Evolutionary conservation across 208 protist genomes (phyloP), one percentile per base, ranked within the genome.

Genomic region (Trypanosoma platydactyli): DNA sequence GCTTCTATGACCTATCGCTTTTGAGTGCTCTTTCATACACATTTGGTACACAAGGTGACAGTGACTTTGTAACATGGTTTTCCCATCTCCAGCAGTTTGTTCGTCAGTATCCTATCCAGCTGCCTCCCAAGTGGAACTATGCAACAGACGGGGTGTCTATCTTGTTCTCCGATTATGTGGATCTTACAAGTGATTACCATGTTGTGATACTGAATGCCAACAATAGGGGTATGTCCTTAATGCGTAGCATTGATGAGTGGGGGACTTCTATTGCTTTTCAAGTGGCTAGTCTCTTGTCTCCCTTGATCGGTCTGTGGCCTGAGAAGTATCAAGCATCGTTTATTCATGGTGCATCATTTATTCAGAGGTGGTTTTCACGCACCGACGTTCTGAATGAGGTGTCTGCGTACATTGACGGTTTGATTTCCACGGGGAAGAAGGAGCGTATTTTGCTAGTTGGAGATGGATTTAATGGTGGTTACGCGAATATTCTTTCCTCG

Each of bases 391-490:
- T 95, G 5, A 50, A 86, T 25, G 63, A 67, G 30, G 77, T 95
- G 18, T 80, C 52, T 24, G 16, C 35, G 24, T 90, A 90, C 71
- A 71, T 93, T 15, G 50, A 81, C 0, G 41, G 27, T 1, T 68
- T 95, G 1, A 77, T 89, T 45, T 44, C 71, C 12, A 30, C 0
- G 16, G 80, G 69, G 13, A 63, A 72, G 22, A 35, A 50, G 5
- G 72, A 78, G 25, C 66, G 65, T 33, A 81, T 96, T 44, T 64
- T 96, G 3, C 60, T 96, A 33, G 74, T 96, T 4, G 90, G 90
- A 20, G 86, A 96, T 68, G 79, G 84, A 63, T 96, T 94, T 67
- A 96, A 94, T 62, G 90, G 90, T 41, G 90, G 90, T n/a, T 96
- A 96, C 52, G 87, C 69, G 7, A 96, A 96, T 64, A 59, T 77